Base-by-base conservation (phyloP, 768 basidiomycete genomes). In the Hericium rajendrae region DNA sequence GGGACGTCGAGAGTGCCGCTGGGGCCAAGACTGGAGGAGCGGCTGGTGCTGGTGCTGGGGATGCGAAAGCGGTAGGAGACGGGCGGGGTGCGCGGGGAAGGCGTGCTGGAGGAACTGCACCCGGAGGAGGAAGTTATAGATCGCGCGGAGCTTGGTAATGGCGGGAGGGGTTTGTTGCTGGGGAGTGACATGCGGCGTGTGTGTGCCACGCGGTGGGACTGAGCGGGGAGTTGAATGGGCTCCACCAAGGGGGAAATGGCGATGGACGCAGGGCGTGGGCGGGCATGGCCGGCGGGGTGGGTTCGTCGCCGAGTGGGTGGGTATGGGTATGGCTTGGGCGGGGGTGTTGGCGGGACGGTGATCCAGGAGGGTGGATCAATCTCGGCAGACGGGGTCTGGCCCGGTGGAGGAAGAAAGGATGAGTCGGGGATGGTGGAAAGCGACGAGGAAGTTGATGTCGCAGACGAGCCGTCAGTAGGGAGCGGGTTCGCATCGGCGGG, bases 301-400 rank as follows among this genome's bases (percentile, higher is more conserved):
- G 61, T 55, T 5, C 54, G 58, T 2, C 41, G 32, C 13, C 51
- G 43, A n/a, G 58, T 58, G 15, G 58, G 52, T 8, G 58, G 24
- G n/a, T 20, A 60, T 24, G 53, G 52, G 11, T 48, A 28, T n/a
- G 55, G 41, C 37, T 54, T 54, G 16, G 56, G 43, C 16, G 61
- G 61, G n/a, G 61, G 61, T 0, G 61, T 60, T 41, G 61, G 61
- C 38, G 61, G 61, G 16, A 62, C 61, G 16, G 61, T 57, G 49
- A 54, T 60, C 61, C 59, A 49, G 48, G 48, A 20, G 48, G 48
- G 48, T 1, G 48, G 48, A 16, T 20, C 26, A 5, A 49, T 16
- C 9, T 51, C 52, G 6, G 60, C 54, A 11, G 51, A 51, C 3
- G 59, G 60, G 1, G 58, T 60, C 8, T 51, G 49, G n/a, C 56